Evolutionary conservation across 441 rosid genomes (phyloP).

Genomic region (Kokia cookei): DNA sequence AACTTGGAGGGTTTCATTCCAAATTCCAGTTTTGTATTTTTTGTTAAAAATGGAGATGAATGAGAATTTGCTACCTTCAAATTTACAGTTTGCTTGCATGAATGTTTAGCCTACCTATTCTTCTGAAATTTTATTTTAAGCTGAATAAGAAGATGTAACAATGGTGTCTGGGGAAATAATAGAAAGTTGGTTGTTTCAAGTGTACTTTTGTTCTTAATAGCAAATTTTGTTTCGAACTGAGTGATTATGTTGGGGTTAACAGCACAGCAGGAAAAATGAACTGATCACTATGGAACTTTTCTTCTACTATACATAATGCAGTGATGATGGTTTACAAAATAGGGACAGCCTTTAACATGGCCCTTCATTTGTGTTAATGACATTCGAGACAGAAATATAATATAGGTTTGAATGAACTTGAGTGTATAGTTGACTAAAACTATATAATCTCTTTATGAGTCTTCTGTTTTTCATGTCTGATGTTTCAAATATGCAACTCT

Average conservation of each 20-base stretch:
- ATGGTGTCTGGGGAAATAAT: not conserved
- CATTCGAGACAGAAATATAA: not conserved
- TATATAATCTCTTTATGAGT: not conserved
- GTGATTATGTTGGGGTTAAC: not conserved
- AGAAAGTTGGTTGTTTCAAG: not conserved
- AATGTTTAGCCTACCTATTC: not conserved
- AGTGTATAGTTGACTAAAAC: not conserved
- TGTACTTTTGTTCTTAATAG: not conserved
- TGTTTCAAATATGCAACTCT: not conserved
- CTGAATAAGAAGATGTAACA: not conserved
- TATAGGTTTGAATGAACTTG: not conserved
- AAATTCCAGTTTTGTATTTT: not conserved
- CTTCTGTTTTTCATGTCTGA: not conserved
- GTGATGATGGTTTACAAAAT: not conserved
- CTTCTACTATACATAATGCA: not conserved
- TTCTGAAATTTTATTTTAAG: not conserved
- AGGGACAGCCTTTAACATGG: not conserved
- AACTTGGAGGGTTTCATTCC: not conserved
- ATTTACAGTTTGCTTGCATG: not conserved
- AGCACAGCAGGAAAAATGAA: not conserved
- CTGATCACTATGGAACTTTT: not conserved
- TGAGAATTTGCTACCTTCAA: not conserved
- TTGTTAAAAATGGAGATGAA: not conserved
- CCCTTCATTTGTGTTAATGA: not conserved
- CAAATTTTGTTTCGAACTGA: not conserved